These are phyloP conservation scores for Hirsutella rhossiliensis DNA, from an alignment of 2,329 filamentous ascomycete genomes.

Conservation along the genomic window DNA sequence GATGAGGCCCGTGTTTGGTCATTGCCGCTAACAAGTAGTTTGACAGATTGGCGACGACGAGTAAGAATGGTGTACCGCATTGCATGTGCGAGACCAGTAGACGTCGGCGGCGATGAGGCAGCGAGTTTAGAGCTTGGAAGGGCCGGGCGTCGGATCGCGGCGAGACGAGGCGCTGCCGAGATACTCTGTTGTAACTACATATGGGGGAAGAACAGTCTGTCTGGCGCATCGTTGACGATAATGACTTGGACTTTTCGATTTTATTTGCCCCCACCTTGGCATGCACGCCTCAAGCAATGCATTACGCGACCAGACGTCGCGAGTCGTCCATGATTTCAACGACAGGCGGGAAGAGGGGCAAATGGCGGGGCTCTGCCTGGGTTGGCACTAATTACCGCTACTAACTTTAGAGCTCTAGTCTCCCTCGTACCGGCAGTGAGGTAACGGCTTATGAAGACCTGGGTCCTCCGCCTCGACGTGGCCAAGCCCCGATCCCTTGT, in stretches of 20 bases:
- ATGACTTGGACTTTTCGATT: neutral
- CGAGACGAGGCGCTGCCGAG: neutral
- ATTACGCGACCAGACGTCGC: too few relatives aligned
- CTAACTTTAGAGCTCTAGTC: too few relatives aligned
- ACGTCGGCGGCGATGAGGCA: slow-evolving; percentile 2
- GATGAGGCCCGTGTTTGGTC: slow-evolving; percentile 10
- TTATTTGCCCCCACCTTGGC: neutral
- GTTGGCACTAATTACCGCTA: too few relatives aligned
- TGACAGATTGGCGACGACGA: slow-evolving; percentile 27
- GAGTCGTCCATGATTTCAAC: too few relatives aligned
- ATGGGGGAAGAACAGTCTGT: neutral
- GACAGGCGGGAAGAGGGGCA: too few relatives aligned
- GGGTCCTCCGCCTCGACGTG: too few relatives aligned
- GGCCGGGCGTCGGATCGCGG: neutral
- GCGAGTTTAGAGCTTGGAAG: neutral
- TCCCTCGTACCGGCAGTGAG: too few relatives aligned
- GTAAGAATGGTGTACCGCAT: slow-evolving; percentile 10
- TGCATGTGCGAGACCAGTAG: slow-evolving; percentile 7
- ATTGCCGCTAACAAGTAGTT: neutral
- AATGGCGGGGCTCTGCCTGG: too few relatives aligned
- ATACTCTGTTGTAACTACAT: neutral
- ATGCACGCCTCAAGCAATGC: neutral
- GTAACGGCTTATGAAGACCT: too few relatives aligned
- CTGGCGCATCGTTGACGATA: slow-evolving; percentile 2
- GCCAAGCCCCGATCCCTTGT: too few relatives aligned